Evolutionary conservation across 768 basidiomycete genomes (phyloP), one percentile per base, ranked within the genome.

Genomic region (Cystofilobasidium capitatum): DNA sequence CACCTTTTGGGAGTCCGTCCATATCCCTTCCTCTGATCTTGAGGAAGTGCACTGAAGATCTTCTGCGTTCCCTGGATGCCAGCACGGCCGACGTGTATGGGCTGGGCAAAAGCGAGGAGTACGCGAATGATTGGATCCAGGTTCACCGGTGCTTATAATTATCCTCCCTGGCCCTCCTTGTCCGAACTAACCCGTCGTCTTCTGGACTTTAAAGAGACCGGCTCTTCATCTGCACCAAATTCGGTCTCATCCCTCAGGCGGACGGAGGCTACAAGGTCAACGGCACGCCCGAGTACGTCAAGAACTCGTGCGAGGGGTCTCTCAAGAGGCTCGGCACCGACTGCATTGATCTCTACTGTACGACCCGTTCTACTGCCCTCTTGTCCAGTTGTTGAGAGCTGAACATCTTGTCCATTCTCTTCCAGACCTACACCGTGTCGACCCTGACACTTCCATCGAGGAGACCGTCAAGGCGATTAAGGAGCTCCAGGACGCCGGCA

Each of bases 401-500:
- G 44, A 16, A n/a, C 44, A n/a, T 16, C 14, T n/a, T 5, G 6
- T 20, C 44, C 44, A 5, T 16, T n/a, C n/a, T 17, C 22, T 29
- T n/a, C n/a, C 26, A 62, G 59, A 62, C 64, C 74, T 73, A 8
- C 75, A 75, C 62, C 74, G 74, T 29, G 73, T 74, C 59, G 73
- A 75, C 35, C 71, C 72, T 0, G 51, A 66, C n/a, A 75, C 66
- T 24, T 58, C 75, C 33, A 63, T 77, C 29, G 70, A 71, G 39
- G 75, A 74, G 65, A 80, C 82, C 0, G 79, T 83, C 6, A 73
- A 78, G 7, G 83, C 80, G 0, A 80, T 83, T 81, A 80, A 80
- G 0, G 79, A 82, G 65, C 83, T 79, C 79, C 40, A 71, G 45
- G 65, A 73, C 39, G 73, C 64, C 5, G 75, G 75, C 20, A 75